Evolutionary conservation across 2,329 filamentous ascomycete species (phyloP).

Genomic region (Colletotrichum horii): DNA sequence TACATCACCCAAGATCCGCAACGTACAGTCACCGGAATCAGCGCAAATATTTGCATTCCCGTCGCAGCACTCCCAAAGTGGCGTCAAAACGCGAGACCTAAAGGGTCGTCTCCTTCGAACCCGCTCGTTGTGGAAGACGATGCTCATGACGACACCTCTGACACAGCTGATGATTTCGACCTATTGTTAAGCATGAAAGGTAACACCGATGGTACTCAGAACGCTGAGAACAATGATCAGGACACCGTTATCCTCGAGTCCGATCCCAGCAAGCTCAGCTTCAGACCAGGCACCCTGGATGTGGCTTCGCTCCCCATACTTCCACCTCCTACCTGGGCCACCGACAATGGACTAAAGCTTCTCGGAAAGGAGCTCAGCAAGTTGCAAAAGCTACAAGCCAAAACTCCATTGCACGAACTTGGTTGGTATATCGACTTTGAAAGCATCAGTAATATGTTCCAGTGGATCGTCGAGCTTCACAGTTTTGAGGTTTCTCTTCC

Average conservation of each 20-base stretch:
- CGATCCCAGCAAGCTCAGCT: constrained; percentile 44
- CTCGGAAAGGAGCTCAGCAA: constrained; percentile 69
- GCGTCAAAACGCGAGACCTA: not conserved
- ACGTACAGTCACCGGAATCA: constrained; percentile 10
- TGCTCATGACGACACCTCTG: not conserved
- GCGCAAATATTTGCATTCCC: constrained; percentile 27
- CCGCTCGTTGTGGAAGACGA: not conserved
- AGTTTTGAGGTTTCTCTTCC: constrained; percentile 75
- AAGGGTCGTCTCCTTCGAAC: not conserved
- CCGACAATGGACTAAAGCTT: constrained; percentile 61
- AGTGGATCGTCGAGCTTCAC: constrained; percentile 91
- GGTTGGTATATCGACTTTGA: constrained; percentile 83
- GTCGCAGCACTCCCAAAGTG: constrained; percentile 27
- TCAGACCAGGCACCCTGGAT: constrained; percentile 71
- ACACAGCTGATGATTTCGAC: constrained; percentile 23
- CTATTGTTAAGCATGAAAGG: constrained; percentile 24
- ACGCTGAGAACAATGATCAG: not conserved
- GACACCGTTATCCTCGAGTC: not conserved
- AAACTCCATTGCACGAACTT: constrained; percentile 65
- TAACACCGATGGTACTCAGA: not conserved
- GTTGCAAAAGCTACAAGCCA: constrained; percentile 68
- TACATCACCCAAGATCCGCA: constrained; percentile 33
- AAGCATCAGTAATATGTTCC: constrained; percentile 77
- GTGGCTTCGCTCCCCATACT: constrained; percentile 67
- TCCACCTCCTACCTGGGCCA: constrained; percentile 69